Evolutionary conservation across 176 grass and related monocot species (phyloP), one percentile per base, ranked within the genome.

Genomic region (Thalia dealbata): DNA sequence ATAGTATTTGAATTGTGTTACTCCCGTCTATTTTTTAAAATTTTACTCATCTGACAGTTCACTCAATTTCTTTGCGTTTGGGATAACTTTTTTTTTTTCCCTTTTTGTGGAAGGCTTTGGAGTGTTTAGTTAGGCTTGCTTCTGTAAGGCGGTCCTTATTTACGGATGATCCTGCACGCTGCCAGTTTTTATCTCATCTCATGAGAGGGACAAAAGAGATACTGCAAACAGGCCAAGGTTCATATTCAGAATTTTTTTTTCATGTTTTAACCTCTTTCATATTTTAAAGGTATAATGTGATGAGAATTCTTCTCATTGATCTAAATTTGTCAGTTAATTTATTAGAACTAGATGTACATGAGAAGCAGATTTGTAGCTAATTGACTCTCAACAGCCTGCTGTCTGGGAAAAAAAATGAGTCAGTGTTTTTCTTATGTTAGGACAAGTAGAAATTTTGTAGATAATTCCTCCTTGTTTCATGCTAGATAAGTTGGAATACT

Each of bases 151-250:
- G 95, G 15, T 93, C 90, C 76, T 83, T 99, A 77, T 99, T 95
- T 85, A 81, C 85, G 60, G 95, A 99, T 77, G 95, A 99, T 32
- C 70, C 87, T 70, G 80, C 85, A 54, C 86, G 95, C 69, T 87
- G 81, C 51, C 90, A 87, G 50, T 99, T 86, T 82, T 85, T 99
- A 58, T 85, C 81, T 78, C 87, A 99, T 88, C 68, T 99, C 59
- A 99, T 99, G 95, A 75, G 77, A 69, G 95, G 95, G 76, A 99
- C 95, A 16, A 93, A 91, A 81, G 95, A 99, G 82, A 99, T 99
- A 81, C 87, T 99, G 66, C 87, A 91, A 88, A 99, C 83, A 52
- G 95, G 95, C 79, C 87, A 92, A 99, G 95, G 95, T 96, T 72
- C 69, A 78, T 67, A 56, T 68, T 50, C 11, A 65, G 32, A 38